Conservation (phyloP, 2,329 filamentous ascomycete species). For the Aspergillus ruber region DNA sequence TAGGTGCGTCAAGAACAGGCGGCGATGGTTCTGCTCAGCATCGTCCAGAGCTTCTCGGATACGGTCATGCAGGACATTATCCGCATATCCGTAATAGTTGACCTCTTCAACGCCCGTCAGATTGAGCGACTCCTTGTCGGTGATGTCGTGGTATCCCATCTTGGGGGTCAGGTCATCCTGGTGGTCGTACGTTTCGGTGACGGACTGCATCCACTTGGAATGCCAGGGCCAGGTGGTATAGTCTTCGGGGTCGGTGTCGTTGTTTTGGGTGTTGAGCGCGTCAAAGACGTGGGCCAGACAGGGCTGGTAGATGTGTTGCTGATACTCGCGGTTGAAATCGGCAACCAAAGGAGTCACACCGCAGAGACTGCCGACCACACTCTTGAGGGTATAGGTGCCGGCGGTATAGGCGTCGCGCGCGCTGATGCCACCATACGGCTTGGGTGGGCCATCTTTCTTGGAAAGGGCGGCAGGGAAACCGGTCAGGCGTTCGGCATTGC, state of each 20-base stretch:
- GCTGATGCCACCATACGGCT: constrained; percentile 34
- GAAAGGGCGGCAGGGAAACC: constrained; percentile 14
- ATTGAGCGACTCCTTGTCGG: constrained; percentile 13
- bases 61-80: constrained; percentile 26
- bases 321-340: constrained; percentile 37
- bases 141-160: constrained; percentile 18
- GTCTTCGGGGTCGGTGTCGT: constrained; percentile 12
- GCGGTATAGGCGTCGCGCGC: constrained; percentile 37
- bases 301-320: constrained; percentile 38
- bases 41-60: constrained; percentile 27
- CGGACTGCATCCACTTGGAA: constrained; percentile 23
- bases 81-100: constrained; percentile 29
- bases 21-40: constrained; percentile 23
- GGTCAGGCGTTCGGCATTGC: constrained; percentile 17
- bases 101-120: constrained; percentile 13
- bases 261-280: constrained; percentile 13
- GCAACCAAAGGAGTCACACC: constrained; percentile 35
- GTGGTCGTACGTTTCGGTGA: constrained; percentile 23
- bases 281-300: constrained; percentile 33
- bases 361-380: constrained; percentile 36
- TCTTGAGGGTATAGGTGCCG: constrained; percentile 40
- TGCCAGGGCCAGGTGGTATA: constrained; percentile 22
- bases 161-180: constrained; percentile 19
- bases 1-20: constrained; percentile 28
- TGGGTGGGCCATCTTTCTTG: constrained; percentile 1